phyloP scores from a whole-genome alignment of 805 yeast genomes.

The Candida manassasensis region DNA sequence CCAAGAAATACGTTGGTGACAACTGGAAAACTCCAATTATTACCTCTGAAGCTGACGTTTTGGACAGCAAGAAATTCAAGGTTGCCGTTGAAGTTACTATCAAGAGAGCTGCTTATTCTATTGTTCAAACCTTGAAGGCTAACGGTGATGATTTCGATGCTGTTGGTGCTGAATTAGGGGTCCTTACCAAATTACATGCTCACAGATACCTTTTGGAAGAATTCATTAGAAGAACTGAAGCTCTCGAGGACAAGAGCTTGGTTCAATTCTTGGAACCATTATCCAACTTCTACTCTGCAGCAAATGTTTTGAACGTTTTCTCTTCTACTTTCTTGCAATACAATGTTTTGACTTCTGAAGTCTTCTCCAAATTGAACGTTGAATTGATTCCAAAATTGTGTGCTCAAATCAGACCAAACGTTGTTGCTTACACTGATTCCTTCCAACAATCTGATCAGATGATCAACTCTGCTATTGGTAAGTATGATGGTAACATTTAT shows the following conservation, averaged over 20 bases:
- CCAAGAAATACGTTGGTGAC: slow-evolving; percentile 8
- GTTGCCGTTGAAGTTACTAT: slow-evolving; percentile 39
- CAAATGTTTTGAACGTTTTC: slow-evolving; percentile 30
- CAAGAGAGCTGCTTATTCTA: slow-evolving; percentile 29
- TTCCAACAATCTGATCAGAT: slow-evolving; percentile 77
- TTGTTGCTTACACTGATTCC: slow-evolving; percentile 76
- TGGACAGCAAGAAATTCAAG: slow-evolving; percentile 27
- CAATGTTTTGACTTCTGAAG: slow-evolving; percentile 26
- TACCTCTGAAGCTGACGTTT: slow-evolving; percentile 19
- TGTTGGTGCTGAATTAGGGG: slow-evolving; percentile 34
- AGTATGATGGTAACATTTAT: slow-evolving; percentile 77
- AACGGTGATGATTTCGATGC: slow-evolving; percentile 29
- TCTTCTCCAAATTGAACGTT: slow-evolving; percentile 24
- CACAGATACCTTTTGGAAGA: slow-evolving; percentile 38
- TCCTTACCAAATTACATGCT: slow-evolving; percentile 39
- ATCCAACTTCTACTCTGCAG: slow-evolving; percentile 29
- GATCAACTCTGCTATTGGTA: slow-evolving; percentile 79
- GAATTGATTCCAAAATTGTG: slow-evolving; percentile 27
- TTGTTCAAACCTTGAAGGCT: slow-evolving; percentile 22
- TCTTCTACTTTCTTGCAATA: slow-evolving; percentile 35
- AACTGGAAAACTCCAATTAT: slow-evolving; percentile 27
- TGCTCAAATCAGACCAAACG: slow-evolving; percentile 48
- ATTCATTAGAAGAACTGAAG: slow-evolving; percentile 19
- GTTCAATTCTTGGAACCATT: slow-evolving; percentile 28
- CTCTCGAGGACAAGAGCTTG: slow-evolving; percentile 18